Evolutionary conservation across 208 protist species (phyloP).

Genomic region (Trypanosoma theileri): DNA sequence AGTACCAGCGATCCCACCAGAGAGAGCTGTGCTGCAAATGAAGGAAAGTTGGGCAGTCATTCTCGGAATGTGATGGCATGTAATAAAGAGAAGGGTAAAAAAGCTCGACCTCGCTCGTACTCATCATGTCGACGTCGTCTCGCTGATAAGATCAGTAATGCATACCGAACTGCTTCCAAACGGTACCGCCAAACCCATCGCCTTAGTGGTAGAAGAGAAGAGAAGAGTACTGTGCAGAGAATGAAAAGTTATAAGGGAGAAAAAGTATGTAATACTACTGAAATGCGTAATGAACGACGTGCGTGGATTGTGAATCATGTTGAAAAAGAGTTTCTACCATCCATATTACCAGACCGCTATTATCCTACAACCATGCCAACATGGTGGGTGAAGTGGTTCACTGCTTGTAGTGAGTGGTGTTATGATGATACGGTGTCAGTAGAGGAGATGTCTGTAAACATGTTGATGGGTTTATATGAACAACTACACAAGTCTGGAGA

Average conservation of each 20-base stretch:
- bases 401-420: constrained; percentile 21
- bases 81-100: neutral
- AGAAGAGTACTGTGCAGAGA: neutral
- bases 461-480: constrained; percentile 18
- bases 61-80: neutral
- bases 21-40: neutral
- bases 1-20: neutral
- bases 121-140: constrained; percentile 22
- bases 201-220: neutral
- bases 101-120: constrained; percentile 9
- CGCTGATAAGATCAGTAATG: constrained; percentile 17
- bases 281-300: constrained; percentile 13
- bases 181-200: neutral
- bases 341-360: constrained; percentile 27
- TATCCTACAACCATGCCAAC: constrained; percentile 27
- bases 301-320: constrained; percentile 24
- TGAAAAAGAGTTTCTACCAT: constrained; percentile 22
- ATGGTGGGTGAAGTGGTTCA: constrained; percentile 35
- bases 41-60: neutral
- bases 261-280: neutral
- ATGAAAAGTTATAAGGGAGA: constrained; percentile 1
- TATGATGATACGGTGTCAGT: constrained; percentile 17
- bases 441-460: constrained; percentile 21
- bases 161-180: constrained; percentile 9
- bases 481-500: constrained; percentile 4